Conservation (phyloP, 345 rosid genomes). For the Reutealis trisperma region DNA sequence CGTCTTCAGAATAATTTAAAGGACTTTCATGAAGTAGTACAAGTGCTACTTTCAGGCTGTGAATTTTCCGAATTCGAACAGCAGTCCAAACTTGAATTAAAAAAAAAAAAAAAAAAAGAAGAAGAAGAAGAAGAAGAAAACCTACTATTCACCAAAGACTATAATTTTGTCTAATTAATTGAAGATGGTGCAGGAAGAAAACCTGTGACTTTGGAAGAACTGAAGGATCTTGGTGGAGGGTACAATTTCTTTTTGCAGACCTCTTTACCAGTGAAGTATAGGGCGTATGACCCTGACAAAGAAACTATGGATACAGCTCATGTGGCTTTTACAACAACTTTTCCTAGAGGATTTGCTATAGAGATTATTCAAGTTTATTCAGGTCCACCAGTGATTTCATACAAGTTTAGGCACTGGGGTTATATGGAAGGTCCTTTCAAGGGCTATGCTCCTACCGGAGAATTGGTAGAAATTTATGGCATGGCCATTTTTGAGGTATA, state of each 20-base stretch:
- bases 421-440: slow-evolving; percentile 75
- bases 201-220: slow-evolving; percentile 42
- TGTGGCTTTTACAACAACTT: slow-evolving; percentile 49
- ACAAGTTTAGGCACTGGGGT: slow-evolving; percentile 83
- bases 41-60: no score
- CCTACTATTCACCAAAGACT: no score
- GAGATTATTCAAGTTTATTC: slow-evolving; percentile 59
- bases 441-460: slow-evolving; percentile 59
- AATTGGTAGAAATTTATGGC: slow-evolving; percentile 44
- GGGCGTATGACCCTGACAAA: slow-evolving; percentile 32
- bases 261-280: slow-evolving; percentile 44
- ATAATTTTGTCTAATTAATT: background rate
- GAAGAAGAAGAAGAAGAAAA: no score
- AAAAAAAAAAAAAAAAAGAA: no score
- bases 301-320: slow-evolving; percentile 37
- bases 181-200: slow-evolving; percentile 42
- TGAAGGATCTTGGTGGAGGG: slow-evolving; percentile 51
- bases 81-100: no score
- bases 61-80: no score
- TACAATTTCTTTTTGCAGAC: slow-evolving; percentile 60
- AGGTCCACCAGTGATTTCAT: slow-evolving; percentile 54
- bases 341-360: slow-evolving; percentile 63
- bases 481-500: slow-evolving; percentile 40
- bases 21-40: no score
- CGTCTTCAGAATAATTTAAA: background rate